Evolutionary conservation across 768 basidiomycete species (phyloP).

Genomic region (Suillus bovinus): DNA sequence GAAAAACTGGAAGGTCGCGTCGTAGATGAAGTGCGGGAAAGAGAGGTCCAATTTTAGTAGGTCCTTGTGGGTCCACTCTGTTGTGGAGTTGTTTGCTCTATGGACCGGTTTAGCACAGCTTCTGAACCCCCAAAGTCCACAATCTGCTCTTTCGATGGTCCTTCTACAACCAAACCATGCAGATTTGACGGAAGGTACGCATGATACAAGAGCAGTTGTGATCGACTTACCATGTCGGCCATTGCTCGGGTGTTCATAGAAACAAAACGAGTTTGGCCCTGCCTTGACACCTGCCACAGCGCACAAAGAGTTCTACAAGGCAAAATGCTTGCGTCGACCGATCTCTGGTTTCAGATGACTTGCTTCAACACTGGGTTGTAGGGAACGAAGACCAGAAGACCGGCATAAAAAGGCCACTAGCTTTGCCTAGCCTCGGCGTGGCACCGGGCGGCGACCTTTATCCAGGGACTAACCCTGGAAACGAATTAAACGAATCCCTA

Average conservation of each 20-base stretch:
- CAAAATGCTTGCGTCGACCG: constrained; percentile 3
- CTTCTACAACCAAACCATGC: background rate
- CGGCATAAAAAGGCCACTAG: background rate
- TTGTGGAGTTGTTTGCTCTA: constrained; percentile 33
- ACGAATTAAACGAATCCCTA: background rate
- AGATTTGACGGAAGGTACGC: background rate
- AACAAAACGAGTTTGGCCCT: constrained; percentile 6
- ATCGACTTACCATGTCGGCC: constrained; percentile 21
- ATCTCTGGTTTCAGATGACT: constrained; percentile 5
- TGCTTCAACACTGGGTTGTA: background rate
- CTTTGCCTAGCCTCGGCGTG: constrained; percentile 8
- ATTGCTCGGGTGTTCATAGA: constrained; percentile 9
- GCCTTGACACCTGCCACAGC: constrained; percentile 11
- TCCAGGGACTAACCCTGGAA: constrained; percentile 7
- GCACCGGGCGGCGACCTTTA: constrained; percentile 9
- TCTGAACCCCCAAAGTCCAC: constrained; percentile 7
- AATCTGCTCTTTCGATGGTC: constrained; percentile 7
- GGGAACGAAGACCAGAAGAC: constrained; percentile 3
- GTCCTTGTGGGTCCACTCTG: constrained; percentile 36
- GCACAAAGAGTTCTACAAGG: constrained; percentile 21
- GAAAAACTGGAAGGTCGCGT: constrained; percentile 24
- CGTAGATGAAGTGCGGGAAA: constrained; percentile 23
- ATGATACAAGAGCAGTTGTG: constrained; percentile 2
- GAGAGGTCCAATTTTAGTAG: constrained; percentile 32
- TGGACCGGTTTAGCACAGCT: constrained; percentile 13